A percentile compares a stretch with the other conserved stretches of the same genome.
Conservation (phyloP, 208 protist genomes). For the Balamuthia mandrillaris region DNA sequence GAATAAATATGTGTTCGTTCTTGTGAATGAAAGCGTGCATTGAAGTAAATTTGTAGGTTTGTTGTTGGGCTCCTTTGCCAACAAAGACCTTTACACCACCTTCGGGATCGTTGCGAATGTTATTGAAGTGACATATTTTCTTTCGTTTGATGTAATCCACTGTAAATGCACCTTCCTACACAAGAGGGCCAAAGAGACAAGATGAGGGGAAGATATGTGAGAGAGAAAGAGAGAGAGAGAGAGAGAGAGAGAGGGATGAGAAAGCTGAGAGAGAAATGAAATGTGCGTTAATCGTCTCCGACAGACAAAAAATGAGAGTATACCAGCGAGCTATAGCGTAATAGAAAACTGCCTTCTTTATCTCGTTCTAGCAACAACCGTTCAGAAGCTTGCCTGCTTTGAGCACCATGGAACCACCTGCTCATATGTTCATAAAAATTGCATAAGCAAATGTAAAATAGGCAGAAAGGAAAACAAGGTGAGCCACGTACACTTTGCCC, state of each 20-base stretch:
- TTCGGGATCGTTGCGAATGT: background rate
- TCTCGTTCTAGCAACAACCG: background rate
- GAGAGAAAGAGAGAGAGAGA: too few relatives aligned
- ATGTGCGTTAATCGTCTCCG: too few relatives aligned
- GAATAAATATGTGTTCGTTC: slow-evolving; percentile 6
- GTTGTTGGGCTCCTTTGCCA: background rate
- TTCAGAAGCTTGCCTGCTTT: slow-evolving; percentile 32
- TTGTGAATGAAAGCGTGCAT: background rate
- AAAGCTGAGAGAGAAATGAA: too few relatives aligned
- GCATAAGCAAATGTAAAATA: background rate
- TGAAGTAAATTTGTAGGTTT: slow-evolving; percentile 2
- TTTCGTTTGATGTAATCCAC: slow-evolving; percentile 16
- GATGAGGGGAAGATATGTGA: too few relatives aligned
- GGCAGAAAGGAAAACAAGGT: background rate
- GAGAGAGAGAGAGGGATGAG: too few relatives aligned
- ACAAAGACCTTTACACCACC: background rate
- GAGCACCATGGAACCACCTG: slow-evolving; percentile 23
- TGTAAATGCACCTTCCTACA: too few relatives aligned
- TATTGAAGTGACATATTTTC: slow-evolving; percentile 14
- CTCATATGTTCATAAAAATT: background rate
- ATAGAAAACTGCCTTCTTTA: background rate
- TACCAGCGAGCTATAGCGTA: background rate
- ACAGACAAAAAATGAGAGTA: background rate
- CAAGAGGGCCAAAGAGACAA: too few relatives aligned
- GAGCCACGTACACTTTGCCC: background rate